Evolutionary conservation across 352 stramenopile genomes (phyloP).

Genomic region (Phytophthora pini): DNA sequence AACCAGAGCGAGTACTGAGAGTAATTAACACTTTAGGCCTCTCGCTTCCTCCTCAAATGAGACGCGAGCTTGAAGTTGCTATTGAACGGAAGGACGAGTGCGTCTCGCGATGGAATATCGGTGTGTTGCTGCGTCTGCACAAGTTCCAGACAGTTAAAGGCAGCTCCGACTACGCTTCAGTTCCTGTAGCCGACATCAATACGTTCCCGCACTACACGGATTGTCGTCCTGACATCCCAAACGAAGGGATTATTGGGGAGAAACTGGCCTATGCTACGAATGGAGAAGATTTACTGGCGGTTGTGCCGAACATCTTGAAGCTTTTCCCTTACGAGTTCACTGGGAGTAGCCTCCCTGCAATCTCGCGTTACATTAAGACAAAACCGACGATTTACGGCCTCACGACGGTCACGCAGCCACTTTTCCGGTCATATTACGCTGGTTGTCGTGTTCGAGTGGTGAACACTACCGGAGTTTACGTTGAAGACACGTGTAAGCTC

Average conservation of each 20-base stretch:
- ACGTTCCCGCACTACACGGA: slow-evolving; percentile 37
- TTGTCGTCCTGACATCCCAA: slow-evolving; percentile 27
- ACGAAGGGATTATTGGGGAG: slow-evolving; percentile 23
- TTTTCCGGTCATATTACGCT: slow-evolving; percentile 30
- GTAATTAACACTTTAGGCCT: slow-evolving; percentile 22
- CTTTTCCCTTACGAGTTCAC: slow-evolving; percentile 30
- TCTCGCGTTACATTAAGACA: slow-evolving; percentile 32
- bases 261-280: slow-evolving; percentile 18
- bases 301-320: slow-evolving; percentile 25
- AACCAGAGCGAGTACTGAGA: slow-evolving; percentile 11
- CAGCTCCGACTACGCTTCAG: slow-evolving; percentile 26
- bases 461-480: slow-evolving; percentile 34
- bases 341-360: slow-evolving; percentile 16
- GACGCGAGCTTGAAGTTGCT: slow-evolving; percentile 21
- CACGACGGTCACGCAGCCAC: slow-evolving; percentile 25
- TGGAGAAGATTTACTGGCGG: slow-evolving; percentile 23
- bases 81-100: slow-evolving; percentile 24
- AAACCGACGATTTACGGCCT: slow-evolving; percentile 22
- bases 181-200: slow-evolving; percentile 33
- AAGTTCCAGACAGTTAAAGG: slow-evolving; percentile 30
- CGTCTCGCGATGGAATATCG: slow-evolving; percentile 26
- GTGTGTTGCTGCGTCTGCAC: slow-evolving; percentile 25
- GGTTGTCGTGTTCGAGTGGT: slow-evolving; percentile 30
- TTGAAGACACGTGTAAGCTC: slow-evolving; percentile 29
- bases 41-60: slow-evolving; percentile 25